These are phyloP conservation scores for Ensete glaucum DNA, from an alignment of 176 grass and related monocot species.

Conservation along the genomic window DNA sequence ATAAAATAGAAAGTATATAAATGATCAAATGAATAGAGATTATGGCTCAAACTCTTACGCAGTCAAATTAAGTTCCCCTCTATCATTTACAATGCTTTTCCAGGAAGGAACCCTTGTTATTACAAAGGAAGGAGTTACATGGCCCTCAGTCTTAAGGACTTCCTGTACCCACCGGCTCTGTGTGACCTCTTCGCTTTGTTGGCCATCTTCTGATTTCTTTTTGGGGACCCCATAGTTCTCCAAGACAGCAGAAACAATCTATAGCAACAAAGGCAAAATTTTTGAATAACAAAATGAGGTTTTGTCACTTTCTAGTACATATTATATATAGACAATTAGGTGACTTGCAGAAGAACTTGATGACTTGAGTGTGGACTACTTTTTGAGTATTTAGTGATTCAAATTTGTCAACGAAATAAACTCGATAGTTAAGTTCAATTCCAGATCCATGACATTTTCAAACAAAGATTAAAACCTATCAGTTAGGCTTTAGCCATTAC, in stretches of 20 bases:
- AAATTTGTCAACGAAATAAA: neutral
- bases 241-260: slow-evolving; percentile 82
- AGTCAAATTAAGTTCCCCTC: slow-evolving; percentile 53
- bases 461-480: neutral
- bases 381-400: neutral
- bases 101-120: slow-evolving; percentile 49
- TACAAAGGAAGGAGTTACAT: slow-evolving; percentile 36
- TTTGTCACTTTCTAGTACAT: neutral
- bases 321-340: neutral
- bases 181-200: slow-evolving; percentile 13
- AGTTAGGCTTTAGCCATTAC: neutral
- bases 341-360: neutral
- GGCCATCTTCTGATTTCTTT: slow-evolving; percentile 9
- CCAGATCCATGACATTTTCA: neutral
- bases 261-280: neutral
- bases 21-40: slow-evolving; percentile 1
- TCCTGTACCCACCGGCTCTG: slow-evolving; percentile 43
- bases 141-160: slow-evolving; percentile 46
- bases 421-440: neutral
- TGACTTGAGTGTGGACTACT: neutral
- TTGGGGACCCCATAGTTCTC: slow-evolving; percentile 69
- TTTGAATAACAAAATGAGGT: neutral
- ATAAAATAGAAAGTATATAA: neutral
- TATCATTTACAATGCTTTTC: slow-evolving; percentile 65
- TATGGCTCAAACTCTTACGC: slow-evolving; percentile 41